Conservation (phyloP, 108 stramenopile genomes). For the Cyclotella kingstonii region DNA sequence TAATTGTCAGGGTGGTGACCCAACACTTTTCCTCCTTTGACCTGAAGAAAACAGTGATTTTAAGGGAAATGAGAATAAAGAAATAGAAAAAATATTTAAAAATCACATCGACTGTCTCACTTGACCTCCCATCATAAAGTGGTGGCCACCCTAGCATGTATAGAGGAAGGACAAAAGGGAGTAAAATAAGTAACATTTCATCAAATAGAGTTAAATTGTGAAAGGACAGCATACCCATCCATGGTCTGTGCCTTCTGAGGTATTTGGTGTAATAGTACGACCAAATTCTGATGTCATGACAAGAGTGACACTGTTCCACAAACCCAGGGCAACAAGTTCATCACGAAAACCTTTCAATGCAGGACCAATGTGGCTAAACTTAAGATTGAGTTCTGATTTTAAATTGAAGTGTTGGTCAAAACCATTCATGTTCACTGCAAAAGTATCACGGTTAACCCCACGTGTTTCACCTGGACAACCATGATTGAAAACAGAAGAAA, state of each 20-base stretch:
- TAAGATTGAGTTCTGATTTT: background rate
- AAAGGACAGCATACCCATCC: background rate
- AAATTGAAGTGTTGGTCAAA: constrained; percentile 55
- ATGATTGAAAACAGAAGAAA: background rate
- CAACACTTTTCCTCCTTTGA: constrained; percentile 23
- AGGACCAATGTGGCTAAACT: constrained; percentile 31
- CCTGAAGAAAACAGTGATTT: background rate
- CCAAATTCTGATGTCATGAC: constrained; percentile 62
- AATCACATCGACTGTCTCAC: no score
- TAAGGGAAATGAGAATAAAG: background rate
- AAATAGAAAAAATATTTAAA: constrained; percentile 1
- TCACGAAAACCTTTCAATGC: constrained; percentile 38
- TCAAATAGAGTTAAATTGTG: background rate
- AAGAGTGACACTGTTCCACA: constrained; percentile 57
- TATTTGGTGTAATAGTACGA: constrained; percentile 47
- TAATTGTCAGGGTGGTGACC: constrained; percentile 28
- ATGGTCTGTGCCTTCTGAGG: constrained; percentile 19
- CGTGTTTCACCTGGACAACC: constrained; percentile 3
- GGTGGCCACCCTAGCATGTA: constrained; percentile 21
- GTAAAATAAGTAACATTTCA: background rate
- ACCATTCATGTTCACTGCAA: constrained; percentile 48
- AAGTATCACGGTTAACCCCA: constrained; percentile 51
- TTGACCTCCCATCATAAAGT: constrained; percentile 39
- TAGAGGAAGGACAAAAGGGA: background rate
- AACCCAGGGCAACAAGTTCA: constrained; percentile 33